These are phyloP conservation scores for Suillus alpinus DNA, from an alignment of 768 basidiomycete genomes.

Conservation along the genomic window DNA sequence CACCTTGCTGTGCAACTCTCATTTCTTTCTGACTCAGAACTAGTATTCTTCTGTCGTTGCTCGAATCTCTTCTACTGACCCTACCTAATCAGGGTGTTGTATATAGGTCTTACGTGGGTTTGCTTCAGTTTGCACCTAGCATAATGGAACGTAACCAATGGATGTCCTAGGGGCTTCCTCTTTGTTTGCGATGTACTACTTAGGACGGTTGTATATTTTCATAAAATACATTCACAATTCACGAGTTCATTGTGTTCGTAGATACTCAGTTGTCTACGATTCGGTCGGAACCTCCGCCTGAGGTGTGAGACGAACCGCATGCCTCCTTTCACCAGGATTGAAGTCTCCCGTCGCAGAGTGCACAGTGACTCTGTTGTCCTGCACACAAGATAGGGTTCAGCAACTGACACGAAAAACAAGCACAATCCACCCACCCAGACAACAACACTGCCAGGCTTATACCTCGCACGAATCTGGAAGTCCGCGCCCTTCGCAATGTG, in stretches of 20 bases:
- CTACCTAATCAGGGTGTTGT: constrained; percentile 2
- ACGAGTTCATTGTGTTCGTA: not conserved
- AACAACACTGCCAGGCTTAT: constrained; percentile 53
- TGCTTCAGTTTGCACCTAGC: not conserved
- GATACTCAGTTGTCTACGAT: constrained; percentile 11
- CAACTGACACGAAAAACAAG: not conserved
- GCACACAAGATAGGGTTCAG: not conserved
- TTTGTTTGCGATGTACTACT: constrained; percentile 1
- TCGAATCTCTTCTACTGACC: not conserved
- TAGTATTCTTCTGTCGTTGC: not conserved
- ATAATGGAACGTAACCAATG: constrained; percentile 2
- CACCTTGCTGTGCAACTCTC: constrained; percentile 1
- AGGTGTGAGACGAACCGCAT: constrained; percentile 47
- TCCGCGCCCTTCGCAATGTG: constrained; percentile 50
- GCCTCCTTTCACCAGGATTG: constrained; percentile 34
- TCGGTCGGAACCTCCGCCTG: constrained; percentile 47
- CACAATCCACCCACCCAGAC: constrained; percentile 44
- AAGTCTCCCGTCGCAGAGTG: constrained; percentile 46
- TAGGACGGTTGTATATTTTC: not conserved
- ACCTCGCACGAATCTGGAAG: constrained; percentile 48
- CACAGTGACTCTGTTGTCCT: constrained; percentile 49
- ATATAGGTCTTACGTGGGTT: not conserved
- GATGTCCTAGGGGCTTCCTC: not conserved
- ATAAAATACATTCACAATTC: not conserved
- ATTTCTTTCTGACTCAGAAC: not conserved